Evolutionary conservation across 2,329 filamentous ascomycete species (phyloP).

Genomic region (Penicillium hordei): DNA sequence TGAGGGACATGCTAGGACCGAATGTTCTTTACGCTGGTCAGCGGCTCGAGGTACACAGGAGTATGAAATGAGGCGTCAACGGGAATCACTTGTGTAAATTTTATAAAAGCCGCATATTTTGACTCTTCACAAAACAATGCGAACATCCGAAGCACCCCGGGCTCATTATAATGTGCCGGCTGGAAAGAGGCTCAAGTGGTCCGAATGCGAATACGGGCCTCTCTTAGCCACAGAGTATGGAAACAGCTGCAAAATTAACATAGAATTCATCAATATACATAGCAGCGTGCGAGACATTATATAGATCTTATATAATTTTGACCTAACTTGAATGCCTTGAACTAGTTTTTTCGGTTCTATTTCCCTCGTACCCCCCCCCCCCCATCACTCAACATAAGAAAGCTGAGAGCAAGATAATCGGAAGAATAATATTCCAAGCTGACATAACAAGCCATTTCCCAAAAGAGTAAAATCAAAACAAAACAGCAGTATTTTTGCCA

Average conservation of each 20-base stretch:
- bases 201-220: neutral
- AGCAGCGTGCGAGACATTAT: neutral
- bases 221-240: neutral
- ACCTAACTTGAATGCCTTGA: neutral
- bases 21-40: neutral
- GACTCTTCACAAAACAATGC: neutral
- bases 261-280: neutral
- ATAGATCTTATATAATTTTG: neutral
- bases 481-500: constrained; percentile 19
- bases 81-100: neutral
- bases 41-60: neutral
- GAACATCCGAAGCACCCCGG: neutral
- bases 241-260: neutral
- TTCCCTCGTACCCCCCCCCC: neutral
- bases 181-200: neutral
- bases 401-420: neutral
- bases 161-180: neutral
- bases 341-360: neutral
- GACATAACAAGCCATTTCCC: constrained; percentile 10
- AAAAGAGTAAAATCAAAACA: constrained; percentile 36
- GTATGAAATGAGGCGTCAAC: neutral
- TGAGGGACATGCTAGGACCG: neutral
- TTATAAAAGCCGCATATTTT: neutral
- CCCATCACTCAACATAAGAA: neutral
- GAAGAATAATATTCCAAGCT: neutral